Conservation (phyloP, 768 basidiomycete species). For the Chlorophyllum brunneum region DNA sequence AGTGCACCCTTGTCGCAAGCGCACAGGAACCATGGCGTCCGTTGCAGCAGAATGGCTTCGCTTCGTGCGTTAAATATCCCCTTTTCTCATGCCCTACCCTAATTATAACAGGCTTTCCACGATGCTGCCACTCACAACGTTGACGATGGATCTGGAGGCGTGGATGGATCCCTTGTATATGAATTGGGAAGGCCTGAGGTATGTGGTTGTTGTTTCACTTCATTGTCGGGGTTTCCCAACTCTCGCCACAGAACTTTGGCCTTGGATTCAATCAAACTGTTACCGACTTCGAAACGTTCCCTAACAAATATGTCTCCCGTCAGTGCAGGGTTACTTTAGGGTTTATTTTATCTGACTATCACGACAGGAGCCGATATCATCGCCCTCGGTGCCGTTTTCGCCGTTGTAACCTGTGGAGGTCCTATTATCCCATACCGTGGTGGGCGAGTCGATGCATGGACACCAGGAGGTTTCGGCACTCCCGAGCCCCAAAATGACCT, state of each 20-base stretch:
- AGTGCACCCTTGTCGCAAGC: constrained; percentile 29
- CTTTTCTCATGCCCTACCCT: neutral
- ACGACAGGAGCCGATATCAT: constrained; percentile 40
- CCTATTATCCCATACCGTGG: constrained; percentile 39
- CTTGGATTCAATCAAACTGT: constrained; percentile 40
- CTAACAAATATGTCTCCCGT: constrained; percentile 43
- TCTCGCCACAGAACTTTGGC: constrained; percentile 38
- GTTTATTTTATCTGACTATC: neutral
- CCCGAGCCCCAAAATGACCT: constrained; percentile 41
- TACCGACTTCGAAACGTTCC: constrained; percentile 36
- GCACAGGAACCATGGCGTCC: constrained; percentile 25
- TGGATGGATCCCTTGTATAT: constrained; percentile 47
- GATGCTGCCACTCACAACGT: constrained; percentile 46
- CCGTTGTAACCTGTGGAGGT: constrained; percentile 40
- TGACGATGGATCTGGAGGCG: constrained; percentile 42
- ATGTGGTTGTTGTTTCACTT: constrained; percentile 12
- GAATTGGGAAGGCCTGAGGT: constrained; percentile 41
- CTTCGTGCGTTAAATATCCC: constrained; percentile 22
- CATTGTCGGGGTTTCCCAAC: neutral
- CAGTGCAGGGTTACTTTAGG: constrained; percentile 14
- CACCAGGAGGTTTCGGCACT: constrained; percentile 33
- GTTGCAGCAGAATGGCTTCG: constrained; percentile 34
- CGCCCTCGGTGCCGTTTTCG: constrained; percentile 33
- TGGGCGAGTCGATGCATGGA: constrained; percentile 38
- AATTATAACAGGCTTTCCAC: constrained; percentile 39